phyloP scores from a whole-genome alignment of 495 filamentous ascomycete genomes.

The Xylaria castorea region DNA sequence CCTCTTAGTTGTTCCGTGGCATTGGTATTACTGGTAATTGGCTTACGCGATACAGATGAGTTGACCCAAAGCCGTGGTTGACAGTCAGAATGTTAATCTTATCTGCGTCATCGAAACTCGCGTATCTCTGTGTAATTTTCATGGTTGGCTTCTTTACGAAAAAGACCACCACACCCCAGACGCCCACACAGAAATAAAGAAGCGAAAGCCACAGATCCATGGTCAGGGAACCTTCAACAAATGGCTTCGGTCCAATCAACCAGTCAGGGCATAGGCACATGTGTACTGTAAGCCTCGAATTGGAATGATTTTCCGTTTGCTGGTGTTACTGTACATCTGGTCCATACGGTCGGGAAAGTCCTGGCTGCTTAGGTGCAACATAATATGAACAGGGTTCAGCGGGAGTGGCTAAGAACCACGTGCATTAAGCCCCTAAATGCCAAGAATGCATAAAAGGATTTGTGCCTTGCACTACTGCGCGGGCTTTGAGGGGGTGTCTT shows the following conservation, averaged over 20 bases:
- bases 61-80: conserved; percentile 9
- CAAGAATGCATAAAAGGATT: neutral
- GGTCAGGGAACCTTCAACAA: neutral
- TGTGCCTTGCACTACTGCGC: conserved; percentile 10
- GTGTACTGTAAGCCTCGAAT: neutral
- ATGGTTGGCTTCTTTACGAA: neutral
- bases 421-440: neutral
- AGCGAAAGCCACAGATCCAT: neutral
- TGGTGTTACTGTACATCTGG: neutral
- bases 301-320: conserved; percentile 7
- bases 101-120: conserved; percentile 4
- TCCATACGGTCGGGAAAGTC: neutral
- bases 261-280: neutral
- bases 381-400: conserved; percentile 1
- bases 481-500: neutral
- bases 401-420: neutral
- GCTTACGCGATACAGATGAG: neutral
- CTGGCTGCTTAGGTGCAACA: neutral
- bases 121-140: neutral
- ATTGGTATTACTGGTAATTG: neutral
- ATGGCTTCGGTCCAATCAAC: no score
- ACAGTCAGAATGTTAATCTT: neutral
- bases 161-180: neutral
- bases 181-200: neutral
- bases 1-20: neutral